phyloP scores from a whole-genome alignment of 1,284 basidiomycete genomes.

The Fistulina hepatica region DNA sequence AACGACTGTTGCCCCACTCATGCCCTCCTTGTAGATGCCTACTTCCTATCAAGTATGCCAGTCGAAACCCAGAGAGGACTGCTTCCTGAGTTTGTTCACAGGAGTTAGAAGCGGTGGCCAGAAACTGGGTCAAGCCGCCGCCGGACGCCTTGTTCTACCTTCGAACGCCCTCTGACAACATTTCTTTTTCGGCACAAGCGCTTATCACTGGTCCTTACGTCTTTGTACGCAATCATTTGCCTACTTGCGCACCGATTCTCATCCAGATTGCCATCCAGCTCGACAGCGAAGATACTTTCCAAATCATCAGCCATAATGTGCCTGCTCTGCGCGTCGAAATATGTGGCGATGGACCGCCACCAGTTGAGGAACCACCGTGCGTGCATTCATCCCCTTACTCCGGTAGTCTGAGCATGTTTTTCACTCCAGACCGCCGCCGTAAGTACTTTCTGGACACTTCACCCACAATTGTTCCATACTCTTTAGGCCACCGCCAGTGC shows the following conservation, averaged over 20 bases:
- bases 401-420: conserved; percentile 9
- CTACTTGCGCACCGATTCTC: conserved; percentile 1
- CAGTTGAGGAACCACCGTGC: conserved; percentile 69
- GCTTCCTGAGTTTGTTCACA: conserved; percentile 21
- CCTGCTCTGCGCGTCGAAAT: conserved; percentile 74
- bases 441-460: conserved; percentile 24
- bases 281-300: conserved; percentile 71
- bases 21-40: conserved; percentile 39
- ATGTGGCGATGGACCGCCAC: conserved; percentile 68
- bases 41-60: conserved; percentile 40
- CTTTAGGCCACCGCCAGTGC: conserved; percentile 61
- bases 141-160: conserved; percentile 61
- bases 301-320: conserved; percentile 68
- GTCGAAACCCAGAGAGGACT: neutral
- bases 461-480: conserved; percentile 9
- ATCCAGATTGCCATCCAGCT: conserved; percentile 33
- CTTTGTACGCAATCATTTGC: conserved; percentile 41
- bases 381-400: conserved; percentile 21
- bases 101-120: conserved; percentile 68
- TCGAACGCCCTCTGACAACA: conserved; percentile 72
- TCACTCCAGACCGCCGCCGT: conserved; percentile 53
- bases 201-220: conserved; percentile 67
- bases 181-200: conserved; percentile 55
- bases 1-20: conserved; percentile 7
- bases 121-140: conserved; percentile 74